phyloP scores from a whole-genome alignment of 352 stramenopile genomes.

The Phytophthora ohioensis region DNA sequence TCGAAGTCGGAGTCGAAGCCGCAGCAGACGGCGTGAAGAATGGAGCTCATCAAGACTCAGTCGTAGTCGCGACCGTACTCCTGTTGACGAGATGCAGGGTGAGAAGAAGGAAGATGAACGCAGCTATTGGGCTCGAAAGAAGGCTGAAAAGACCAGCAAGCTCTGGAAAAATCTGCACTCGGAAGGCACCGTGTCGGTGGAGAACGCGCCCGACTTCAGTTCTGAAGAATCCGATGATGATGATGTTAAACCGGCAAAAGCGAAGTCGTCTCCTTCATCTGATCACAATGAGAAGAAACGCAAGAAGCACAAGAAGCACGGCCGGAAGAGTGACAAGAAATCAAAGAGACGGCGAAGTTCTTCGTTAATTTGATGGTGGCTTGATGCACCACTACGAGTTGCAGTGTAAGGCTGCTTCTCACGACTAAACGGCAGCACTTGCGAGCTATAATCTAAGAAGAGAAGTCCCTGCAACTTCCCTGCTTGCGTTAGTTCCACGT shows the following conservation, averaged over 20 bases:
- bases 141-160: conserved; percentile 59
- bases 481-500: conserved; percentile 51
- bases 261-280: not conserved
- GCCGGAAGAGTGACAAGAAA: conserved; percentile 33
- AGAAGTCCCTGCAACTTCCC: conserved; percentile 25
- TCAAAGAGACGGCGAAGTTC: conserved; percentile 26
- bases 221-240: conserved; percentile 56
- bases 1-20: conserved; percentile 18
- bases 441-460: conserved; percentile 32
- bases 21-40: conserved; percentile 1
- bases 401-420: conserved; percentile 24
- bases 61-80: conserved; percentile 25
- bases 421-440: conserved; percentile 34
- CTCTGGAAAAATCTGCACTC: conserved; percentile 61
- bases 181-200: conserved; percentile 50
- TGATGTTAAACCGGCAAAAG: conserved; percentile 39
- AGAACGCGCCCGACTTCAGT: conserved; percentile 60
- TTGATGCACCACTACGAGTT: conserved; percentile 2
- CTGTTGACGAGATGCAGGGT: not conserved
- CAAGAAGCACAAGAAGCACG: conserved; percentile 46
- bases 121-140: conserved; percentile 66
- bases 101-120: conserved; percentile 43
- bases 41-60: conserved; percentile 23
- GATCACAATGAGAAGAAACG: conserved; percentile 30
- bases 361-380: conserved; percentile 20